A percentile compares a stretch with the other conserved stretches of the same genome.
phyloP scores from a whole-genome alignment of 331 rosid species.

The Quercus lobata region DNA sequence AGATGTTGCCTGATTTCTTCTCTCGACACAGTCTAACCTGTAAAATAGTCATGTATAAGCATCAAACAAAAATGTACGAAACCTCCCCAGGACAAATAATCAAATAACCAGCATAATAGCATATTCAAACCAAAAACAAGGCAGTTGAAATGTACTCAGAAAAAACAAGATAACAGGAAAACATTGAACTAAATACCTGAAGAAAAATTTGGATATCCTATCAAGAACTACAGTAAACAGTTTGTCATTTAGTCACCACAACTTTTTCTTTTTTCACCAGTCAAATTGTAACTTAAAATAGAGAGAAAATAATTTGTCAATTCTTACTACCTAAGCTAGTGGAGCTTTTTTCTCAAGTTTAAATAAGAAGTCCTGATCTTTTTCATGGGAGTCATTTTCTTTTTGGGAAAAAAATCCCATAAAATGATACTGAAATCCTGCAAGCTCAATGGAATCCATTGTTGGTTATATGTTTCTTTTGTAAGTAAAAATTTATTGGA shows the following conservation, averaged over 20 bases:
- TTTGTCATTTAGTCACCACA: neutral
- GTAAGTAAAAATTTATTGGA: too few species aligned
- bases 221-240: neutral
- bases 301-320: neutral
- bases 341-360: neutral
- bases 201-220: neutral
- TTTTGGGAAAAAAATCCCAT: neutral
- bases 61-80: conserved; percentile 4
- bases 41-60: conserved; percentile 19
- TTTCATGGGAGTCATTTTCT: neutral
- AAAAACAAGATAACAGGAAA: neutral
- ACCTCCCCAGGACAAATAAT: neutral
- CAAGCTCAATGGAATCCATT: neutral
- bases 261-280: neutral
- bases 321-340: neutral
- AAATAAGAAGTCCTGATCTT: neutral
- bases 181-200: neutral
- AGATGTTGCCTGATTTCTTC: conserved; percentile 82
- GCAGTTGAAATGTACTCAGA: neutral
- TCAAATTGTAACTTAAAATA: neutral
- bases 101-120: conserved; percentile 3
- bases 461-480: neutral
- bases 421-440: neutral
- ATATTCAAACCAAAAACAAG: neutral
- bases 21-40: conserved; percentile 84